These are phyloP conservation scores for Penicillium mononematosum DNA, from an alignment of 495 filamentous ascomycete species.

Conservation along the genomic window DNA sequence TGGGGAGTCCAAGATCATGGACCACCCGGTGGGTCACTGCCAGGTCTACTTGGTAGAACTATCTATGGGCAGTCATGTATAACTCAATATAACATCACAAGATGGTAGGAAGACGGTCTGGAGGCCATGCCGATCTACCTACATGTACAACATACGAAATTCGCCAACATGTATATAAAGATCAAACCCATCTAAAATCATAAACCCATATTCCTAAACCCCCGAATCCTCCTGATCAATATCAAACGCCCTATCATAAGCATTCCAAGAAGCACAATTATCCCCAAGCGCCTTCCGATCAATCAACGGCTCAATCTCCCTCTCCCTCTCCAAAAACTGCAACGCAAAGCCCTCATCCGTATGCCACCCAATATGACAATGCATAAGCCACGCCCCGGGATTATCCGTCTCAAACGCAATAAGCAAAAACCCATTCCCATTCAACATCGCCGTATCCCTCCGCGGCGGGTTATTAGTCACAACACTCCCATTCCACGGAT, in stretches of 20 bases:
- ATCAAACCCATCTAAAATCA: background rate
- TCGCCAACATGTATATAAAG: background rate
- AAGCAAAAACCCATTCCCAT: conserved; percentile 34
- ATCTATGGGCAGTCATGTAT: too few species aligned
- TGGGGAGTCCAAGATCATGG: too few species aligned
- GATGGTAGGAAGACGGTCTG: too few species aligned
- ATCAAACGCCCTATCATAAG: conserved; percentile 9
- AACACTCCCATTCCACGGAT: conserved; percentile 9
- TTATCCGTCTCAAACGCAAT: conserved; percentile 53
- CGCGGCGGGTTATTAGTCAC: conserved; percentile 7
- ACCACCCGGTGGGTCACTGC: too few species aligned
- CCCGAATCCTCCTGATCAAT: conserved; percentile 14
- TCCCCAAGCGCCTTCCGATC: conserved; percentile 11
- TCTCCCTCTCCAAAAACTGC: conserved; percentile 43
- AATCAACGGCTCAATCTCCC: conserved; percentile 36
- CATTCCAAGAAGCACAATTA: conserved; percentile 10
- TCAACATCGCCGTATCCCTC: conserved; percentile 54
- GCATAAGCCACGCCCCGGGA: conserved; percentile 48
- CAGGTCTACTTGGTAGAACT: too few species aligned
- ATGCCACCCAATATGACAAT: conserved; percentile 50
- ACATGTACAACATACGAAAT: too few species aligned
- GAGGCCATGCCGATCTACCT: too few species aligned
- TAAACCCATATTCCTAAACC: background rate
- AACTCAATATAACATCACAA: too few species aligned
- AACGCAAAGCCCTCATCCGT: conserved; percentile 36